phyloP scores from a whole-genome alignment of 495 filamentous ascomycete genomes.

The Penicillium atrosanguineum region DNA sequence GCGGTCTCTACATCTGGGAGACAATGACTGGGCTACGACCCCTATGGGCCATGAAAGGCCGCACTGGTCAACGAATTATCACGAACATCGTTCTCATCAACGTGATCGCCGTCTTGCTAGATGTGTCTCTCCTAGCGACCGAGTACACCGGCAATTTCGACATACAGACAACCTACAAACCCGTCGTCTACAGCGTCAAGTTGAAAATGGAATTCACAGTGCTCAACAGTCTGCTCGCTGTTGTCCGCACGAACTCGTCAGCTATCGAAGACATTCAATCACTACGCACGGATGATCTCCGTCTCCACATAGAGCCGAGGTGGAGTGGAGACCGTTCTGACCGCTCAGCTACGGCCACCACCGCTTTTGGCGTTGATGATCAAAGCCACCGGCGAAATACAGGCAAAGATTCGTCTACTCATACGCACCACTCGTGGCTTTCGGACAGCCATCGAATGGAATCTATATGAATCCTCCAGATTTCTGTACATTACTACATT shows the following conservation, averaged over 20 bases:
- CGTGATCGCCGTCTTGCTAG: slow-evolving; percentile 36
- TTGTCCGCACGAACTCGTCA: slow-evolving; percentile 10
- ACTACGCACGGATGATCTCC: slow-evolving; percentile 1
- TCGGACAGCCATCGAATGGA: not conserved
- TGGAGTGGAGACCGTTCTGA: slow-evolving; percentile 10
- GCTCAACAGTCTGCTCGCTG: slow-evolving; percentile 43
- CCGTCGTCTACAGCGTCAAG: slow-evolving; percentile 50
- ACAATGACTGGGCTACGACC: slow-evolving; percentile 33
- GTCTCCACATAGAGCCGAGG: slow-evolving; percentile 9
- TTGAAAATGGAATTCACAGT: slow-evolving; percentile 51
- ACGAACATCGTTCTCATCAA: slow-evolving; percentile 46
- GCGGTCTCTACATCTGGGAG: slow-evolving; percentile 47
- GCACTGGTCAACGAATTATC: slow-evolving; percentile 32
- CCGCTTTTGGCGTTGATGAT: not conserved
- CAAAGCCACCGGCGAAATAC: not conserved
- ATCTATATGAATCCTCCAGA: not conserved
- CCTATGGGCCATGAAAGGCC: slow-evolving; percentile 24
- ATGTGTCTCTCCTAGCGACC: slow-evolving; percentile 28
- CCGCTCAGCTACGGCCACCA: not conserved
- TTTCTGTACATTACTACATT: too few relatives aligned
- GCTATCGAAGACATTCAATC: slow-evolving; percentile 8
- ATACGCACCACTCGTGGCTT: not conserved
- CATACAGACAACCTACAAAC: slow-evolving; percentile 43
- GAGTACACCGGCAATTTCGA: slow-evolving; percentile 37
- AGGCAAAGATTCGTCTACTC: not conserved